Percentiles rank a stretch among this genome's conserved stretches.
phyloP scores from a whole-genome alignment of 768 basidiomycete genomes.

The Phylloporus rhodoxanthus region DNA sequence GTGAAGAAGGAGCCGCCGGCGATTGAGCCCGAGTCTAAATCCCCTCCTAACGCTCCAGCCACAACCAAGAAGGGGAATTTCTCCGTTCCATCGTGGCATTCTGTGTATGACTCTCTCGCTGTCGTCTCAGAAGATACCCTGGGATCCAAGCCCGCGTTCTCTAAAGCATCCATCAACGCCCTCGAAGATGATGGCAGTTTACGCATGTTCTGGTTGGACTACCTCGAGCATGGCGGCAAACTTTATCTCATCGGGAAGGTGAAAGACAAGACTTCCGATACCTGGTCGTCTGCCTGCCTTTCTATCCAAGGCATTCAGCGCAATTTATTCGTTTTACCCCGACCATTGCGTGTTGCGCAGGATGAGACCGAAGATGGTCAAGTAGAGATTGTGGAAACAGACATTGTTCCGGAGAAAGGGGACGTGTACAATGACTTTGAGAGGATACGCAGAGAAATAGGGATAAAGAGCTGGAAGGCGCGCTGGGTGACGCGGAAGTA shows the following conservation, averaged over 20 bases:
- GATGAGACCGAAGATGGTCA: constrained; percentile 28
- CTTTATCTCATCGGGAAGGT: constrained; percentile 91
- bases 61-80: constrained; percentile 43
- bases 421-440: constrained; percentile 87
- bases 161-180: constrained; percentile 43
- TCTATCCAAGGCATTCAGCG: constrained; percentile 81
- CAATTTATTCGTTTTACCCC: constrained; percentile 85
- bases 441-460: constrained; percentile 60
- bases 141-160: constrained; percentile 38
- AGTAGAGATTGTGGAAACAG: constrained; percentile 54
- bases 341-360: constrained; percentile 50
- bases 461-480: constrained; percentile 69
- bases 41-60: neutral
- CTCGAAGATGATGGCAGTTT: constrained; percentile 82
- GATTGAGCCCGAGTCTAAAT: constrained; percentile 13
- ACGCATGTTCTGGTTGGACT: constrained; percentile 95
- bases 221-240: constrained; percentile 78
- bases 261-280: constrained; percentile 58
- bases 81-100: constrained; percentile 58
- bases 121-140: constrained; percentile 57
- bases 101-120: constrained; percentile 65
- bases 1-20: constrained; percentile 16
- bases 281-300: constrained; percentile 82
- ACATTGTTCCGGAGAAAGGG: constrained; percentile 58
- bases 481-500: constrained; percentile 89